Evolutionary conservation across 768 basidiomycete species (phyloP).

Genomic region (Porpolomopsis calyptriformis): DNA sequence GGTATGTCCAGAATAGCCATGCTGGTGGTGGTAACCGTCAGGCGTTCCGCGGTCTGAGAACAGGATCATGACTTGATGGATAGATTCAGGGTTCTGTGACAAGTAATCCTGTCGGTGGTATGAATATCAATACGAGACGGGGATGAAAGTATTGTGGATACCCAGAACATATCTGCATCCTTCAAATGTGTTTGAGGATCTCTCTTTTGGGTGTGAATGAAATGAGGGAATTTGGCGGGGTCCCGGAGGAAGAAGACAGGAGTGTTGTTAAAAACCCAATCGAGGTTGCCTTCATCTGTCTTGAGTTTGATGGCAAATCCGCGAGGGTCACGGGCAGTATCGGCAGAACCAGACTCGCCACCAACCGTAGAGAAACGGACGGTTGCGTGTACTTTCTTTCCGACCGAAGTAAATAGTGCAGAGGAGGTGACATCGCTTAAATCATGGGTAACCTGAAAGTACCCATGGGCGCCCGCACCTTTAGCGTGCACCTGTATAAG

Average conservation of each 20-base stretch:
- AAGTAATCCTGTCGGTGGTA: conserved; percentile 62
- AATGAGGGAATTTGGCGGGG: conserved; percentile 83
- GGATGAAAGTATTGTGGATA: conserved; percentile 18
- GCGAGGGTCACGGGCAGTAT: conserved; percentile 87
- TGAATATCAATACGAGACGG: conserved; percentile 12
- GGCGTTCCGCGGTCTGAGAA: conserved; percentile 96
- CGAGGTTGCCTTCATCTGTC: conserved; percentile 85
- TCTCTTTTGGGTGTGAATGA: conserved; percentile 90
- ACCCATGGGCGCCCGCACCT: conserved; percentile 87
- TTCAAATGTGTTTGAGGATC: conserved; percentile 88
- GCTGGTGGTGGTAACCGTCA: conserved; percentile 74
- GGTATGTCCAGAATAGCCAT: conserved; percentile 92
- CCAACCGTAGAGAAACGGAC: conserved; percentile 91
- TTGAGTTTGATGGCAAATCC: conserved; percentile 87
- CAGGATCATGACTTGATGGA: conserved; percentile 81
- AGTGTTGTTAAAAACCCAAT: conserved; percentile 90
- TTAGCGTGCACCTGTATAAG: conserved; percentile 72
- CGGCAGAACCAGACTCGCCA: conserved; percentile 80
- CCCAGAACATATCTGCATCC: conserved; percentile 81
- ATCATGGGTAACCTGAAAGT: conserved; percentile 82
- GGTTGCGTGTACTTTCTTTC: conserved; percentile 63
- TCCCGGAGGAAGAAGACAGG: conserved; percentile 88
- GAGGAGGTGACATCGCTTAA: conserved; percentile 75
- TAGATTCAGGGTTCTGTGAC: conserved; percentile 78
- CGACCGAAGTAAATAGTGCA: conserved; percentile 49